Evolutionary conservation across 495 filamentous ascomycete genomes (phyloP), one percentile per base, ranked within the genome.

Genomic region (Hypoxylon lienhwacheense): DNA sequence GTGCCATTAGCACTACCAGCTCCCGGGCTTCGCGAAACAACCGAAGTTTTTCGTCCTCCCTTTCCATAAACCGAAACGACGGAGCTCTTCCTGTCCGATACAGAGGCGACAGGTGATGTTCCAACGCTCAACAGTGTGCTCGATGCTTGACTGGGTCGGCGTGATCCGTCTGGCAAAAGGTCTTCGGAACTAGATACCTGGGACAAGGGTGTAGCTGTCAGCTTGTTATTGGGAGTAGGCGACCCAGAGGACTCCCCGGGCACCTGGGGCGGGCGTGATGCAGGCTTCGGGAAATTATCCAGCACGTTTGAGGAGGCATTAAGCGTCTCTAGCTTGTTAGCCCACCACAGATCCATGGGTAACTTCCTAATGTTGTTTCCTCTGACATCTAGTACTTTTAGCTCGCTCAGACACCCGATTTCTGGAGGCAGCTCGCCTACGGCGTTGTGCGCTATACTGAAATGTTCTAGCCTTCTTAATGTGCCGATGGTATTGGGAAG

Each of bases 261-360:
- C 19, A 82, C 59, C 48, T 81, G 76, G 3, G 86, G 83, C 12
- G 77, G 66, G 11, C 83, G 76, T 21, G 83, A 82, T 15, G 82
- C 82, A 34, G 84, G 88, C 56, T 95, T 97, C 0, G 93, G 93
- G 62, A 99, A 97, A 43, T 77, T 82, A 14, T 90, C 85, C 2
- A 99, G 73, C 7, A 97, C 81, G 59, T 99, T 99, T 5, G 93
- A 95, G 1, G 91, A 97, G 12, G 95, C 85, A 69, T 99, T 99
- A 37, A 99, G 78, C 0, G 87, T 90, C 66, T 96, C 90, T 46
- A 99, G 71, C 61, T 85, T 90, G 51, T 82, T 81, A 35, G 91
- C 89, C 76, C 87, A 88, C 93, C 93, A 99, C 8, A 97, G 77
- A 59, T 99, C 93, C 59, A 88, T 82, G 4, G 93, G 93, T 24